These are phyloP conservation scores for Xylaria sp. DNA, from an alignment of 2,329 filamentous ascomycete genomes.

Conservation along the genomic window DNA sequence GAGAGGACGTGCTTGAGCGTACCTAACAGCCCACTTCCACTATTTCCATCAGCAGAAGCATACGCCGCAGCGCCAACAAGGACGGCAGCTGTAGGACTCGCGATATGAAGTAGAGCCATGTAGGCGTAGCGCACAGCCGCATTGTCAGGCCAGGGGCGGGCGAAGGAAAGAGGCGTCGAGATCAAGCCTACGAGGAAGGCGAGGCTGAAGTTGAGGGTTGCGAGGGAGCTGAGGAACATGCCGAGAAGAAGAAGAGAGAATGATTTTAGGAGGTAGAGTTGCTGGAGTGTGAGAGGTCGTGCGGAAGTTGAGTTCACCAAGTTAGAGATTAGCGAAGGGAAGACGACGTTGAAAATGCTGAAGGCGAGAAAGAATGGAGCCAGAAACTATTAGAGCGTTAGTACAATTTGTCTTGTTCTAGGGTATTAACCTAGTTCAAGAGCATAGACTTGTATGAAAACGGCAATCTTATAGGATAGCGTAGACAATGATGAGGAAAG, in stretches of 20 bases:
- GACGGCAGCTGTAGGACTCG: constrained; percentile 70
- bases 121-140: constrained; percentile 55
- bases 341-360: constrained; percentile 61
- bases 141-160: constrained; percentile 59
- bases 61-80: constrained; percentile 61
- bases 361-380: constrained; percentile 68
- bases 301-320: constrained; percentile 57
- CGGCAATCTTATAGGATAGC: neutral
- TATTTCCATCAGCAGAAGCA: constrained; percentile 31
- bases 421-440: neutral
- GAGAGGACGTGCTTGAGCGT: constrained; percentile 68
- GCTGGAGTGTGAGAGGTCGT: constrained; percentile 67
- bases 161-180: constrained; percentile 81
- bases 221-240: constrained; percentile 89
- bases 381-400: constrained; percentile 61
- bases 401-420: neutral
- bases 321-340: constrained; percentile 67
- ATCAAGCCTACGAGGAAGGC: constrained; percentile 85
- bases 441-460: constrained; percentile 8
- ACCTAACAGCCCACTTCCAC: constrained; percentile 10
- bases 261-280: constrained; percentile 83
- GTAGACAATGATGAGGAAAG: neutral
- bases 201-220: constrained; percentile 94
- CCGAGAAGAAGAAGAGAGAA: constrained; percentile 93
- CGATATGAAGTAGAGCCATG: constrained; percentile 63